Evolutionary conservation across 2,329 filamentous ascomycete species (phyloP).

Genomic region (Colletotrichum chrysophilum): DNA sequence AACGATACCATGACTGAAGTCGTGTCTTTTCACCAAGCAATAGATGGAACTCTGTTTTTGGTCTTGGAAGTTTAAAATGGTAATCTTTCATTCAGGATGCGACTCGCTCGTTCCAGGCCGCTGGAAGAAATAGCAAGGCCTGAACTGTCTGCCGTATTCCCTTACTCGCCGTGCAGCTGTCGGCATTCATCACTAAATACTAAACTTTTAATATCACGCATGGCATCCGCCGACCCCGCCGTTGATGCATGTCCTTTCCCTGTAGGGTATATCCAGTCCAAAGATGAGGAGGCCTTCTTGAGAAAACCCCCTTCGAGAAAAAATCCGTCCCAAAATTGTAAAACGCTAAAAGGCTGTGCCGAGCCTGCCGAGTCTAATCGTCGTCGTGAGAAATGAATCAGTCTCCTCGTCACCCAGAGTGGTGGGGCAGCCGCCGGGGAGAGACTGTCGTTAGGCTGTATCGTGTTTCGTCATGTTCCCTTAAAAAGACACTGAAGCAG

Average conservation of each 20-base stretch:
- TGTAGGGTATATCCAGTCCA: constrained; percentile 19
- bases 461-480: neutral
- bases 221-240: constrained; percentile 2
- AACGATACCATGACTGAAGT: neutral
- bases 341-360: neutral
- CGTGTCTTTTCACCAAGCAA: neutral
- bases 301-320: neutral
- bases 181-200: neutral
- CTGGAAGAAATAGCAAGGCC: no score
- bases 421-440: neutral
- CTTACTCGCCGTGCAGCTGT: neutral
- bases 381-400: constrained; percentile 1
- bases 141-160: neutral
- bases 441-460: constrained; percentile 5
- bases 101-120: neutral
- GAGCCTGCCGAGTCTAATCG: neutral
- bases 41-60: neutral
- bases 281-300: neutral
- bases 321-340: neutral
- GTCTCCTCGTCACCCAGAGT: neutral
- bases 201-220: neutral
- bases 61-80: neutral
- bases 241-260: constrained; percentile 9
- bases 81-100: neutral
- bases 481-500: constrained; percentile 2